These are phyloP conservation scores for Hermanozyma aechmeae DNA, from an alignment of 805 yeast genomes.

Conservation along the genomic window DNA sequence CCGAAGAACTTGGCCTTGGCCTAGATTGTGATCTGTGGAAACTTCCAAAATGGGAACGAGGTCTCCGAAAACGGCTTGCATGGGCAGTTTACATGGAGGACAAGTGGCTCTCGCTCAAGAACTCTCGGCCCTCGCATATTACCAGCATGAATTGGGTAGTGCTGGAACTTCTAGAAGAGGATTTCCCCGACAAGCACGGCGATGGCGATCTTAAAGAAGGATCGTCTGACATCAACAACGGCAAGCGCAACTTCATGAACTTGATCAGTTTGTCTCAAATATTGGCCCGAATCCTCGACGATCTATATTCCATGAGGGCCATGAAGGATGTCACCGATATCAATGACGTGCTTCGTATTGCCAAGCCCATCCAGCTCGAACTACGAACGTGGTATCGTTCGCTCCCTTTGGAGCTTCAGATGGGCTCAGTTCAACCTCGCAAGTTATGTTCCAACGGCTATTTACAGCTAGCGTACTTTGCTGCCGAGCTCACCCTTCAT, in stretches of 20 bases:
- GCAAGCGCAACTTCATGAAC: constrained; percentile 59
- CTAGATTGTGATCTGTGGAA: constrained; percentile 89
- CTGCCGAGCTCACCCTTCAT: constrained; percentile 82
- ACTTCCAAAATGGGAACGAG: constrained; percentile 91
- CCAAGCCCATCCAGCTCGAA: constrained; percentile 72
- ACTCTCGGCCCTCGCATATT: constrained; percentile 78
- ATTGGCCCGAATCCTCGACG: constrained; percentile 60
- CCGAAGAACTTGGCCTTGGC: constrained; percentile 88
- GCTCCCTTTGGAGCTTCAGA: constrained; percentile 54
- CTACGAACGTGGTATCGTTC: constrained; percentile 73
- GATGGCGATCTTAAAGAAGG: constrained; percentile 45
- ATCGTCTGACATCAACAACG: constrained; percentile 61
- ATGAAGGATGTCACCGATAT: constrained; percentile 46
- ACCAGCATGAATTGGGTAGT: constrained; percentile 76
- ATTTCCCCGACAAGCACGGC: constrained; percentile 66
- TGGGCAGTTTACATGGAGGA: constrained; percentile 95
- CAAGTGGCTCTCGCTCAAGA: constrained; percentile 79
- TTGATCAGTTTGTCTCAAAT: constrained; percentile 60
- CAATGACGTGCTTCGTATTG: constrained; percentile 60
- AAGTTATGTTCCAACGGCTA: constrained; percentile 68
- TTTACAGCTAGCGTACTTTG: constrained; percentile 77
- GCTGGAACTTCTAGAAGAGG: constrained; percentile 55
- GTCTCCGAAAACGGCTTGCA: constrained; percentile 76
- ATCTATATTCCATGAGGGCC: constrained; percentile 65
- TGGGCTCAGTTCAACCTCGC: constrained; percentile 50